phyloP scores from a whole-genome alignment of 2,329 filamentous ascomycete genomes.

The Beauveria rudraprayagi region DNA sequence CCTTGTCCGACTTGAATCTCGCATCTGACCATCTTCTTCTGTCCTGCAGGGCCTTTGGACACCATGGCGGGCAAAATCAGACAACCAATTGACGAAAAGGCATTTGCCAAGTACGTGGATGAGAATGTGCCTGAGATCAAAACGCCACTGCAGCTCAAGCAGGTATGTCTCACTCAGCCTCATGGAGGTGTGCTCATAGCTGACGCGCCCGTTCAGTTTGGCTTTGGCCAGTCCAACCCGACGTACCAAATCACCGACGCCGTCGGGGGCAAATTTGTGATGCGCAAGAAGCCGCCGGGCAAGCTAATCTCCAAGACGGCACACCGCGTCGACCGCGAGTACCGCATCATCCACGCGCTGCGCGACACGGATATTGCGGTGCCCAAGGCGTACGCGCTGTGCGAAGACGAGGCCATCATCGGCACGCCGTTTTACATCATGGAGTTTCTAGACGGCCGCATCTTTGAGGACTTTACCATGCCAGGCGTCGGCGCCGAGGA shows the following conservation, averaged over 20 bases:
- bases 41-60: not conserved
- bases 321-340: conserved; percentile 94
- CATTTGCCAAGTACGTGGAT: conserved; percentile 71
- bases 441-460: conserved; percentile 88
- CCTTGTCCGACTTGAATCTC: not conserved
- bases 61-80: conserved; percentile 78
- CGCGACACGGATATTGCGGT: conserved; percentile 74
- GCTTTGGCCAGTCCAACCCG: conserved; percentile 94
- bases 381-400: conserved; percentile 74
- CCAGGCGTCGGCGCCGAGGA: conserved; percentile 62
- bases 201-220: conserved; percentile 58
- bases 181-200: not conserved
- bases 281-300: conserved; percentile 98
- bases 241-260: conserved; percentile 83
- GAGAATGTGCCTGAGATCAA: conserved; percentile 75
- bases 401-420: conserved; percentile 70
- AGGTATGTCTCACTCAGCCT: conserved; percentile 44
- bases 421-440: conserved; percentile 97
- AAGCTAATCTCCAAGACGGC: conserved; percentile 87
- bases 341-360: conserved; percentile 80
- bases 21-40: not conserved
- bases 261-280: conserved; percentile 65
- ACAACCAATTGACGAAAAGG: conserved; percentile 78
- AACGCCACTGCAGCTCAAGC: conserved; percentile 78
- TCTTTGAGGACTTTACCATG: conserved; percentile 82